Base-by-base conservation (phyloP, 345 rosid genomes). In the Euphorbia lathyris region DNA sequence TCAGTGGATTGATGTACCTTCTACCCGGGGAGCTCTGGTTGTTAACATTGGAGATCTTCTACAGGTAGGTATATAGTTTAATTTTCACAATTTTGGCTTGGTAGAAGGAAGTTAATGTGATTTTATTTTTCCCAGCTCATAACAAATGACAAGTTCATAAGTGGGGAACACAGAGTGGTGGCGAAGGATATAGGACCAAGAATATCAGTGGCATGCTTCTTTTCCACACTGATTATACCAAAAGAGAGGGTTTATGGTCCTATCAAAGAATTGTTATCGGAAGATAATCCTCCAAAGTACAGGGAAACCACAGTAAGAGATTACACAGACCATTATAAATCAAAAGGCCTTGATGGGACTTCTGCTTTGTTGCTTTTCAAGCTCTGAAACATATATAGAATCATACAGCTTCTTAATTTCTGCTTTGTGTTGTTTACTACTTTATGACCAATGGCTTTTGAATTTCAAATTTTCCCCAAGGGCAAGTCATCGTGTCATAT, bases 191-290 rank as follows among this genome's bases (percentile, higher is more conserved):
- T 14, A 12, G 85, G 82, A 7, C 84, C 87, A 9, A 79, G 89
- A 68, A 42, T 82, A 25, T 82, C 88, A 0, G 63, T 85, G 36
- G 84, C 85, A 23, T 58, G 77, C 72, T 80, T 84, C 68, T 81
- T 84, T 65, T 50, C 69, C 25, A 74, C 69, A 9, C 26, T 30
- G 58, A 23, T 62, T 3, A 20, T 40, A 25, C 32, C 76, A 0
- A 45, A 68, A 0, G 25, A 65, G 0, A 81, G 40, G 40, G 56
- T n/a, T 25, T 83, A 78, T 4, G 85, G 86, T 1, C 87, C 86
- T 0, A 74, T 78, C 13, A 76, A 73, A 72, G 87, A 81, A 52
- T 50, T 83, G 69, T 14, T 85, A 14, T 81, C 85, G 23, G 85
- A 83, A 36, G 71, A 72, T 16, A 65, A 77, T 67, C 81, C 78